phyloP scores from a whole-genome alignment of 164 flowering plant genomes.

The Vitis riparia region DNA sequence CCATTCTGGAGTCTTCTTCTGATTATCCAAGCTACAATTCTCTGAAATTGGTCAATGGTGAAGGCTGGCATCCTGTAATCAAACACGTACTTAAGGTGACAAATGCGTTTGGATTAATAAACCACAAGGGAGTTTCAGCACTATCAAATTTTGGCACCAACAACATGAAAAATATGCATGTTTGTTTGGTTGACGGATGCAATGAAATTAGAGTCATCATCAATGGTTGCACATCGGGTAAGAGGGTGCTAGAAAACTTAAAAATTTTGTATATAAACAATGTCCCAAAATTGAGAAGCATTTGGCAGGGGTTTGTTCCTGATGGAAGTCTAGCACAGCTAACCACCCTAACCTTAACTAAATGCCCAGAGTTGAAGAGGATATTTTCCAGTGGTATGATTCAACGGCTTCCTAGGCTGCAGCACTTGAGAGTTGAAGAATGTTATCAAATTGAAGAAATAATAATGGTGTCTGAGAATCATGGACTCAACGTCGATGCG shows the following conservation, averaged over 20 bases:
- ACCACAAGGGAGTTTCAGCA: conserved; percentile 5
- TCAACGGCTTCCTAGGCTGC: conserved; percentile 5
- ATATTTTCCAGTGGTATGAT: conserved; percentile 3
- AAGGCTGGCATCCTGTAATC: neutral
- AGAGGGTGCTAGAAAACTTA: neutral
- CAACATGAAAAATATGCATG: conserved; percentile 1
- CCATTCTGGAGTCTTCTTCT: neutral
- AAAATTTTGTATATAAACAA: conserved; percentile 1
- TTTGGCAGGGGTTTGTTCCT: conserved; percentile 11
- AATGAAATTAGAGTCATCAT: conserved; percentile 1
- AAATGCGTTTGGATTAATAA: conserved; percentile 11
- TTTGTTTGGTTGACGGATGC: conserved; percentile 14
- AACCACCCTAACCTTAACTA: neutral
- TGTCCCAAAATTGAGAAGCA: neutral
- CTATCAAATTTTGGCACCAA: conserved; percentile 14
- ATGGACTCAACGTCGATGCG: no score
- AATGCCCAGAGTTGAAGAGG: conserved; percentile 9
- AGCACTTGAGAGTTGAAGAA: conserved; percentile 6
- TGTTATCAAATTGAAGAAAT: conserved; percentile 11
- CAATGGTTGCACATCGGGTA: neutral
- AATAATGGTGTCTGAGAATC: neutral
- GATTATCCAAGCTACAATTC: neutral
- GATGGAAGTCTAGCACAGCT: conserved; percentile 1
- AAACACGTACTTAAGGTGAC: conserved; percentile 6
- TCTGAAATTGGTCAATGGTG: conserved; percentile 8